Conservation (phyloP, 345 rosid species). For the Citrus inodora region DNA sequence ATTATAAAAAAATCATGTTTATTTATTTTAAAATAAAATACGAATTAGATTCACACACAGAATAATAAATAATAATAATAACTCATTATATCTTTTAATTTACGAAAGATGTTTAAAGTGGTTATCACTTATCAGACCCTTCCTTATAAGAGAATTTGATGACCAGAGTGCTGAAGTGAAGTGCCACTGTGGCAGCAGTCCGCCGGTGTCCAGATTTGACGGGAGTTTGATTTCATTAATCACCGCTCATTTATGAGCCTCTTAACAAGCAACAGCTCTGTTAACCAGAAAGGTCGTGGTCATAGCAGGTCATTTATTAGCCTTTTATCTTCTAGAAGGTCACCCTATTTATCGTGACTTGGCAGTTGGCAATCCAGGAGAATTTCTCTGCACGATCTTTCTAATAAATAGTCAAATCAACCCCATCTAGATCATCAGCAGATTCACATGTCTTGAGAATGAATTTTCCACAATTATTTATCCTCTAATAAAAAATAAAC, state of each 20-base stretch:
- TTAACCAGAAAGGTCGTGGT: not conserved
- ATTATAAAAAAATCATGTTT: no score
- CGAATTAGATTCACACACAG: fast-evolving
- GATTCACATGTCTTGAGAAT: not conserved
- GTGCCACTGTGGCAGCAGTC: not conserved
- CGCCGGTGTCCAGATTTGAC: not conserved
- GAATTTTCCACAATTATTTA: not conserved
- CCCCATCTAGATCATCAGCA: not conserved
- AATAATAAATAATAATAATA: no score
- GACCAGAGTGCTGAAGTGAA: not conserved
- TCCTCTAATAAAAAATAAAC: not conserved
- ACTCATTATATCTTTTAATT: no score
- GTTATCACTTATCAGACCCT: no score
- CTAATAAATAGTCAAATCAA: not conserved
- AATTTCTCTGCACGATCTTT: not conserved
- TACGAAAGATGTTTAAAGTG: no score
- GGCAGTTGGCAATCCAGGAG: not conserved
- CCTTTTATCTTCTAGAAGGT: not conserved
- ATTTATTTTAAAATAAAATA: no score
- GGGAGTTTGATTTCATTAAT: not conserved
- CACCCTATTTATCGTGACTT: not conserved
- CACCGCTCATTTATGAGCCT: not conserved
- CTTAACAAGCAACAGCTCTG: not conserved
- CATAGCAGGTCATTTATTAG: not conserved
- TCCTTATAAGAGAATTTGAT: not conserved